phyloP scores from a whole-genome alignment of 306 rosid genomes.

The Prosopis cineraria region DNA sequence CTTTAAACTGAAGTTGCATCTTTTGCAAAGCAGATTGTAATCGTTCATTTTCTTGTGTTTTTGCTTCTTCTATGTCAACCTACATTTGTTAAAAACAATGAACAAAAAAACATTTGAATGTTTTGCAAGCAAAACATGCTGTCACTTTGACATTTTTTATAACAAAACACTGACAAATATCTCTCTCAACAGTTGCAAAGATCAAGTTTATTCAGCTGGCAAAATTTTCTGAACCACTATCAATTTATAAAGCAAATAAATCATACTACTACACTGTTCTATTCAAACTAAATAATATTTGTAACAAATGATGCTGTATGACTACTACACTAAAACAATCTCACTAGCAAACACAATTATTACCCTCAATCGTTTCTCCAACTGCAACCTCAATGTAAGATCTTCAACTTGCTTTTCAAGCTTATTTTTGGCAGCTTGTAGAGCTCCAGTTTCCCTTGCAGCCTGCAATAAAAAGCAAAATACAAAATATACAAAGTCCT shows the following conservation, averaged over 20 bases:
- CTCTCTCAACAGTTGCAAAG: slow-evolving; percentile 12
- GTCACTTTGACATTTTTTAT: neutral
- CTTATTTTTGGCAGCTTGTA: slow-evolving; percentile 99
- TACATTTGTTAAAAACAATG: slow-evolving; percentile 36
- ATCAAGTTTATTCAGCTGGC: slow-evolving; percentile 1
- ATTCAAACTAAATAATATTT: slow-evolving; percentile 8
- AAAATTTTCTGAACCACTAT: slow-evolving; percentile 18
- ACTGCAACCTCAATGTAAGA: slow-evolving; percentile 88
- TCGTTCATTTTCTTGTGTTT: slow-evolving; percentile 83
- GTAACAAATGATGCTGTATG: neutral
- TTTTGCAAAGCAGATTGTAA: slow-evolving; percentile 84
- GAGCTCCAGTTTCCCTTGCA: slow-evolving; percentile 99
- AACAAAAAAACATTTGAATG: slow-evolving; percentile 31
- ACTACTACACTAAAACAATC: slow-evolving; percentile 16
- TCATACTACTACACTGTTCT: slow-evolving; percentile 7
- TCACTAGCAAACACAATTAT: slow-evolving; percentile 22
- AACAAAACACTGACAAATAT: neutral
- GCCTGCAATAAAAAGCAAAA: slow-evolving; percentile 56
- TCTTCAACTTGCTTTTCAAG: slow-evolving; percentile 99
- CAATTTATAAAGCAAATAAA: slow-evolving; percentile 1
- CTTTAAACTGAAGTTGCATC: slow-evolving; percentile 84
- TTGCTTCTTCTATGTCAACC: slow-evolving; percentile 91
- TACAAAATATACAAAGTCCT: neutral
- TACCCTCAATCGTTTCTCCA: slow-evolving; percentile 98
- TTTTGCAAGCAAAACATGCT: slow-evolving; percentile 2